These are phyloP conservation scores for Aspergillus sp. DNA, from an alignment of 2,329 filamentous ascomycete species.

Conservation along the genomic window DNA sequence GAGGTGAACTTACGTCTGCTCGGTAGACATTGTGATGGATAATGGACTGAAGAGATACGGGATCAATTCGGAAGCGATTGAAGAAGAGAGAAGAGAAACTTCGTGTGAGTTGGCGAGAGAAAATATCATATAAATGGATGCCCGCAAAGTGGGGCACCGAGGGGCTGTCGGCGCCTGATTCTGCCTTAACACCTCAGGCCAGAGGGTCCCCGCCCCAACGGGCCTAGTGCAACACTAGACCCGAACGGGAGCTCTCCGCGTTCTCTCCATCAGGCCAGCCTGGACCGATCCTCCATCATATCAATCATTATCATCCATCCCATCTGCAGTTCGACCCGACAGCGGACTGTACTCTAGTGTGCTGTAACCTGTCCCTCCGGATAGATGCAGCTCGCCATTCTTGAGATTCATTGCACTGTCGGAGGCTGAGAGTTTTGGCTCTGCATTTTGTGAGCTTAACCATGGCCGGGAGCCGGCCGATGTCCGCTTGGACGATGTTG, in stretches of 20 bases:
- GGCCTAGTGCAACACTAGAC: slow-evolving; percentile 17
- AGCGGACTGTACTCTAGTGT: slow-evolving; percentile 3
- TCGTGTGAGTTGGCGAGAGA: slow-evolving; percentile 24
- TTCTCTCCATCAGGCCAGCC: slow-evolving; percentile 30
- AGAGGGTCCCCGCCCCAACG: slow-evolving; percentile 6
- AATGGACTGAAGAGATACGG: slow-evolving; percentile 10
- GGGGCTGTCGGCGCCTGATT: slow-evolving; percentile 23
- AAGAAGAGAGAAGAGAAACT: slow-evolving; percentile 19
- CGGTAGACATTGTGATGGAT: slow-evolving; percentile 66
- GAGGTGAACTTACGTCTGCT: slow-evolving; percentile 74
- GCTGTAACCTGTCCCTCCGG: slow-evolving; percentile 16
- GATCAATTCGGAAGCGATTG: slow-evolving; percentile 9
- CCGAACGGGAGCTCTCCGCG: slow-evolving; percentile 26
- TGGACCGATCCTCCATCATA: slow-evolving; percentile 23
- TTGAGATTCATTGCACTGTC: slow-evolving; percentile 20
- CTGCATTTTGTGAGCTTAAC: slow-evolving; percentile 19
- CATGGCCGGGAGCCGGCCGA: slow-evolving; percentile 54
- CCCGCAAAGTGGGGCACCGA: slow-evolving; percentile 3
- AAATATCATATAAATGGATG: slow-evolving; percentile 15
- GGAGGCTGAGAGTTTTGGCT: slow-evolving; percentile 37
- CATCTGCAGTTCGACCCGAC: not conserved
- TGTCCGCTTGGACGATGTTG: slow-evolving; percentile 65
- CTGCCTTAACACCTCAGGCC: slow-evolving; percentile 16
- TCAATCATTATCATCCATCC: not conserved
- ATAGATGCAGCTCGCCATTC: slow-evolving; percentile 34